Evolutionary conservation across 345 rosid species (phyloP).

Genomic region (Mercurialis annua): DNA sequence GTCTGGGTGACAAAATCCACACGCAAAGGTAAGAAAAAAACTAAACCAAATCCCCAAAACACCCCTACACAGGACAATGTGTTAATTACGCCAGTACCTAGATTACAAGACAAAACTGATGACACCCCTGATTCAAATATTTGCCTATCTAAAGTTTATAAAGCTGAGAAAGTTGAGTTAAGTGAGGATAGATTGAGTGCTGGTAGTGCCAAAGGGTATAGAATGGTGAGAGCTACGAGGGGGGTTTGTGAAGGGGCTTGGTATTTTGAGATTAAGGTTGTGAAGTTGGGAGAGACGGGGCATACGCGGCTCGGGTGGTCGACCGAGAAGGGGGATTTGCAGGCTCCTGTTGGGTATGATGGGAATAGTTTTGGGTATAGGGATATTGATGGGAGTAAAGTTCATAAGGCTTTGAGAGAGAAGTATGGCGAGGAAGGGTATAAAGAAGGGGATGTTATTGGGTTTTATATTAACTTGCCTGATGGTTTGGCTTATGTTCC

Average conservation of each 20-base stretch:
- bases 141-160: constrained; percentile 81
- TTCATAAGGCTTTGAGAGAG: constrained; percentile 90
- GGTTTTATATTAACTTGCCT: constrained; percentile 82
- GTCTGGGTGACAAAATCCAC: constrained; percentile 88
- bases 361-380: constrained; percentile 88
- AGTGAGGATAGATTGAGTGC: constrained; percentile 82
- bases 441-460: constrained; percentile 87
- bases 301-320: constrained; percentile 97
- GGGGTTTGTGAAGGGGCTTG: constrained; percentile 96
- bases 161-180: constrained; percentile 94
- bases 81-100: constrained; percentile 65
- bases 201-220: constrained; percentile 84
- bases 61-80: constrained; percentile 63
- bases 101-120: constrained; percentile 76
- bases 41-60: constrained; percentile 54
- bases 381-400: constrained; percentile 94
- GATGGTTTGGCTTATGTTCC: constrained; percentile 76
- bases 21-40: constrained; percentile 90
- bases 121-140: constrained; percentile 65
- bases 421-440: constrained; percentile 88
- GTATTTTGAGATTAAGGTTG: constrained; percentile 86
- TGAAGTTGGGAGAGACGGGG: constrained; percentile 79
- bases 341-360: constrained; percentile 95
- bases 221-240: constrained; percentile 96
- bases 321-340: constrained; percentile 91